Base-by-base conservation (phyloP, 768 basidiomycete species). In the Mycena vulgaris region DNA sequence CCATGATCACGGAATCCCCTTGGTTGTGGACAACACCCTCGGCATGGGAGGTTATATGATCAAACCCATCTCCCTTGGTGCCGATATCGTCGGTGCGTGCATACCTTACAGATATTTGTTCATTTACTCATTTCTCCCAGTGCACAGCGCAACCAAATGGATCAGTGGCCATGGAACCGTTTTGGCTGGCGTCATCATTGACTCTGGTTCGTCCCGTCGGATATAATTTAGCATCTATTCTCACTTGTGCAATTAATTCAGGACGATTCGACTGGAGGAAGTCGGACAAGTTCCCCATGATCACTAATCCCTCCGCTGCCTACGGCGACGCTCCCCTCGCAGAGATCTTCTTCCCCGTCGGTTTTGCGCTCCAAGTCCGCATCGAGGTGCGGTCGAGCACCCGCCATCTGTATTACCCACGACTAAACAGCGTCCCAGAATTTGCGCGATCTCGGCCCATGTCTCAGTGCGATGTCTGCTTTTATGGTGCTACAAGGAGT, bases 31-130 rank as follows among this genome's bases (percentile, higher is more conserved):
- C 71, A 91, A 90, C 76, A 91, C 89, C 0, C 89, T 91, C 69
- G 90, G 88, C 30, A 87, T 87, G 78, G 89, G 88, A 84, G 89
- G 87, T 28, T 95, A 93, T 75, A 85, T 95, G 63, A 80, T 91
- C 63, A 83, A 87, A 1, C 94, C 94, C 2, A 90, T 95, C 68
- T 86, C 90, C 27, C 86, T 89, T 70, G 94, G 94, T 13, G 93
- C 94, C 0, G 92, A 95, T 71, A 93, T 95, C 67, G 84, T 95
- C 66, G 85, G 93, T 33, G 88, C 92, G 77, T 92, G 89, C 47
- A 90, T 90, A 1, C 93, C 93, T 3, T 93, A 19, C 25, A 0
- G 5, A 17, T 30, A 42, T 31, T 27, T 3, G 17, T 4, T n/a
- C 11, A 47, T 14, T 51, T 33, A n/a, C 6, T 27, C 30, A 55